phyloP scores from a whole-genome alignment of 169 alveolate genomes.

The Plasmodium blacklocki region DNA sequence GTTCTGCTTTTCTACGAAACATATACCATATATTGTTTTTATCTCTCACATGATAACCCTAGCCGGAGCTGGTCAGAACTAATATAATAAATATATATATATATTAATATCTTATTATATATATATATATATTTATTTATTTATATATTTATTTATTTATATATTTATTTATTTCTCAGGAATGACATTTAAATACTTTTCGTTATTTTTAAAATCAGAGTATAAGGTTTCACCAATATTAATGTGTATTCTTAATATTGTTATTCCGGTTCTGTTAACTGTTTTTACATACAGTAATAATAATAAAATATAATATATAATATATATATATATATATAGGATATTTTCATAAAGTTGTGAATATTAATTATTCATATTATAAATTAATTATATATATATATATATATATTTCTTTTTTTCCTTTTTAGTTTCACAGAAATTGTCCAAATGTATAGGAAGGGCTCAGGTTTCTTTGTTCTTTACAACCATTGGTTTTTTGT shows the following conservation, averaged over 20 bases:
- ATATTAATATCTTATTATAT: not conserved
- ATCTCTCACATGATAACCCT: conserved; percentile 61
- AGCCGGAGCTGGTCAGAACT: conserved; percentile 57
- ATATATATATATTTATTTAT: not conserved
- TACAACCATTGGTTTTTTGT: conserved; percentile 67
- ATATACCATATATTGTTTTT: conserved; percentile 70
- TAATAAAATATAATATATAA: not conserved
- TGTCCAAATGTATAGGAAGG: conserved; percentile 67
- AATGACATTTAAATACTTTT: conserved; percentile 68
- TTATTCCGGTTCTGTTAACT: conserved; percentile 49
- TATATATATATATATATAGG: not conserved
- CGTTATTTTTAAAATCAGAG: conserved; percentile 55
- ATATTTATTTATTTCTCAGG: conserved; percentile 12
- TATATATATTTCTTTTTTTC: not conserved
- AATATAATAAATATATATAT: not conserved
- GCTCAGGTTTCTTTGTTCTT: conserved; percentile 72
- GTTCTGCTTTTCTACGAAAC: conserved; percentile 33
- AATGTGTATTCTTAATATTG: conserved; percentile 64
- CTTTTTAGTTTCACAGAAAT: conserved; percentile 42
- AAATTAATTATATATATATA: too few relatives aligned
- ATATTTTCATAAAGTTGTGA: too few relatives aligned
- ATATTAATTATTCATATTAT: too few relatives aligned
- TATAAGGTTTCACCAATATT: conserved; percentile 61
- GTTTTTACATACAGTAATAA: conserved; percentile 50
- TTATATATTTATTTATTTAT: not conserved